Percentiles rank a stretch among this genome's conserved stretches.
Conservation (phyloP, 768 basidiomycete genomes). For the Dacryopinax spathularia region DNA sequence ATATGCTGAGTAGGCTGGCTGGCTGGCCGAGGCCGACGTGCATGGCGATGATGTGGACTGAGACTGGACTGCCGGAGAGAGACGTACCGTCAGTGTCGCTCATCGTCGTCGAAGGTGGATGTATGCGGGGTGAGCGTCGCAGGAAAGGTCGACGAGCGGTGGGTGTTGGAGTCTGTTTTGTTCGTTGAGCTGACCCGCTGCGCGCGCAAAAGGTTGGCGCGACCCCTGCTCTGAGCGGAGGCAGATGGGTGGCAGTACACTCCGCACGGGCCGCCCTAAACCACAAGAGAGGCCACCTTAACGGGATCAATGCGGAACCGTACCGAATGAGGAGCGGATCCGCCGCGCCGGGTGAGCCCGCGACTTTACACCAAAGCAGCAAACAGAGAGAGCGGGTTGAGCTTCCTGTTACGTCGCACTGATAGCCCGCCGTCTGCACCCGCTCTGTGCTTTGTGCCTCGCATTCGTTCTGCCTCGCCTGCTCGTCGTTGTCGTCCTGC, state of each 20-base stretch:
- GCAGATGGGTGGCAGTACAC: not conserved
- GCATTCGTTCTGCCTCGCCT: not conserved
- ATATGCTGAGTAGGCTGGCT: not conserved
- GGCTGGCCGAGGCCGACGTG: not conserved
- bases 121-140: not conserved
- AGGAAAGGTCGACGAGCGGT: not conserved
- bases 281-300: not conserved
- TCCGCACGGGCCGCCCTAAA: constrained; percentile 4
- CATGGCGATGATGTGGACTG: not conserved
- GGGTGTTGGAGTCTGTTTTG: not conserved
- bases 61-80: not conserved
- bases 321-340: not conserved
- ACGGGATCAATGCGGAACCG: not conserved
- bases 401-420: too few relatives aligned
- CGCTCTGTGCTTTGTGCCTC: not conserved
- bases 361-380: too few relatives aligned
- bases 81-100: constrained; percentile 4
- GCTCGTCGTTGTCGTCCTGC: not conserved
- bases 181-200: too few relatives aligned
- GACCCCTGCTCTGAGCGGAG: too few relatives aligned
- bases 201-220: too few relatives aligned
- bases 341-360: not conserved
- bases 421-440: not conserved
- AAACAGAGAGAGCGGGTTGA: too few relatives aligned
- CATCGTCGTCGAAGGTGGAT: not conserved